phyloP scores from a whole-genome alignment of 257 asterid genomes.

The Leonotis leonurus region DNA sequence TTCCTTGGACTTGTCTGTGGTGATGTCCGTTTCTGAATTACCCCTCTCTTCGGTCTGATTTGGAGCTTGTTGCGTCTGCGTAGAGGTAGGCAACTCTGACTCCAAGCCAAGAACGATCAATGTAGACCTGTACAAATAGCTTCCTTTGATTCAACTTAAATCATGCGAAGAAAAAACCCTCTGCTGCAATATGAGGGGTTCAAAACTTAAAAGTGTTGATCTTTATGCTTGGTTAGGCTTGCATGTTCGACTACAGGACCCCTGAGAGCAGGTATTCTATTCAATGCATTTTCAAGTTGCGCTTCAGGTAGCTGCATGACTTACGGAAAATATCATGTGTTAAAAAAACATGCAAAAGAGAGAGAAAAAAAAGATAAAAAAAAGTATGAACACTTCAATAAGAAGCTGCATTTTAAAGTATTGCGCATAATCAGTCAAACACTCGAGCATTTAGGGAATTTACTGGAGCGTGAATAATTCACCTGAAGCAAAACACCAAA shows the following conservation, averaged over 20 bases:
- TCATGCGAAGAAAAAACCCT: too few relatives aligned
- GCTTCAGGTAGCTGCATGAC: conserved; percentile 80
- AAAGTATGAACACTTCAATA: too few relatives aligned
- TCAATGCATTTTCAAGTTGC: conserved; percentile 82
- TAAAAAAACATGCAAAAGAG: too few relatives aligned
- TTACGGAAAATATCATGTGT: too few relatives aligned
- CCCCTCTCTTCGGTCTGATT: conserved; percentile 44
- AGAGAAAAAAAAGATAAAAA: too few relatives aligned
- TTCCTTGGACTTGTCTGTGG: too few relatives aligned
- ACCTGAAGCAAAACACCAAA: conserved; percentile 94
- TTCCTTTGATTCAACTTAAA: too few relatives aligned
- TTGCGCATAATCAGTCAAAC: not conserved
- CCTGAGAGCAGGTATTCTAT: conserved; percentile 67
- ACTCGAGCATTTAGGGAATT: not conserved
- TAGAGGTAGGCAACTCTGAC: conserved; percentile 52
- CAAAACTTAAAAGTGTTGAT: conserved; percentile 84
- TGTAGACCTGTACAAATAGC: conserved; percentile 46
- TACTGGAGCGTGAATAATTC: too few relatives aligned
- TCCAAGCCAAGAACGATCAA: conserved; percentile 71
- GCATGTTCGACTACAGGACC: conserved; percentile 86
- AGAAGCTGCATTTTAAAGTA: not conserved
- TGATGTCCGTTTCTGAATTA: too few relatives aligned
- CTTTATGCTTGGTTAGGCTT: conserved; percentile 69
- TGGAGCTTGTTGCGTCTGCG: conserved; percentile 32
- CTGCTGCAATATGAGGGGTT: not conserved